Percentiles rank a stretch among this genome's conserved stretches.
Conservation (phyloP, 257 asterid genomes). For the Nicotiana attenuata region DNA sequence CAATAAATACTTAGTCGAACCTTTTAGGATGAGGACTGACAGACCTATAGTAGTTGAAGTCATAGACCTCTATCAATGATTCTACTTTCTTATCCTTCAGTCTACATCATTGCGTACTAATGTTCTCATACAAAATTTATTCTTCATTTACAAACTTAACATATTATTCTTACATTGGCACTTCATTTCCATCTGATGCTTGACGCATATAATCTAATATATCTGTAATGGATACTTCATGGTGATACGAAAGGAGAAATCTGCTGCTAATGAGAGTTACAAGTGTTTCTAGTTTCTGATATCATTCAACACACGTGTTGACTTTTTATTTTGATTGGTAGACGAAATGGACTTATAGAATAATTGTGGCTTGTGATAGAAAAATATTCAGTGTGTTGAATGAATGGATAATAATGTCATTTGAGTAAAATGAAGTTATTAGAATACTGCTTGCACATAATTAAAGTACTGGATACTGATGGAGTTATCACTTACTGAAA, state of each 20-base stretch:
- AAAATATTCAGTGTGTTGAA: not conserved
- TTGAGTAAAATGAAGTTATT: no score
- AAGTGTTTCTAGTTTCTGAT: not conserved
- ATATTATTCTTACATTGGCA: not conserved
- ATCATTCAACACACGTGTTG: not conserved
- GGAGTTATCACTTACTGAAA: not conserved
- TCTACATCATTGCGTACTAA: not conserved
- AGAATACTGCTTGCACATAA: no score
- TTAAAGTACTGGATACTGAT: no score
- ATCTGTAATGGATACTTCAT: not conserved
- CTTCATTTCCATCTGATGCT: not conserved
- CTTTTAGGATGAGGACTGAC: not conserved
- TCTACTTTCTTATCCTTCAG: not conserved
- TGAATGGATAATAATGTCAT: not conserved
- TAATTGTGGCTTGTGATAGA: not conserved
- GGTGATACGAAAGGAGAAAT: not conserved
- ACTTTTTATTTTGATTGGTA: not conserved
- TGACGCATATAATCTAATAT: not conserved
- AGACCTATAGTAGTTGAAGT: not conserved
- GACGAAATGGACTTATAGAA: not conserved
- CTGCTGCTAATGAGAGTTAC: not conserved
- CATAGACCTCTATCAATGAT: not conserved
- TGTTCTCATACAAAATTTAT: not conserved
- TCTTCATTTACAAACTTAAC: not conserved
- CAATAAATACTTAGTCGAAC: not conserved